phyloP scores from a whole-genome alignment of 1,284 basidiomycete species.

The Moesziomyces globuligerus region DNA sequence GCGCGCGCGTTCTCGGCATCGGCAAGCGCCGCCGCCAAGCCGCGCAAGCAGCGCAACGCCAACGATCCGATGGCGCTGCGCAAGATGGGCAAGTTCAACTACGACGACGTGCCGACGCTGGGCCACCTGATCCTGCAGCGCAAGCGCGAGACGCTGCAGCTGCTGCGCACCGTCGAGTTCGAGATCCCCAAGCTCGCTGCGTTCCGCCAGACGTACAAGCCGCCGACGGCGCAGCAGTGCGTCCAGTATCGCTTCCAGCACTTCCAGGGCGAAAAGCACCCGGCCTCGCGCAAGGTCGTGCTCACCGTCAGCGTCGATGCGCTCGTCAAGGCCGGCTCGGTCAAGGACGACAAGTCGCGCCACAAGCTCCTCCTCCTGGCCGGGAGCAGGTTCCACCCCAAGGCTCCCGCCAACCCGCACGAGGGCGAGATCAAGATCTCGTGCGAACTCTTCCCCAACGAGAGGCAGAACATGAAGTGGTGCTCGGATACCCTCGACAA shows the following conservation, averaged over 20 bases:
- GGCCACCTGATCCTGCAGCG: constrained; percentile 59
- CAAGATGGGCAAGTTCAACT: constrained; percentile 58
- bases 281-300: constrained; percentile 66
- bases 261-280: constrained; percentile 68
- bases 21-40: constrained; percentile 35
- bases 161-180: constrained; percentile 55
- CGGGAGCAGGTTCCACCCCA: constrained; percentile 57
- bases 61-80: constrained; percentile 52
- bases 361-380: constrained; percentile 68
- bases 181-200: constrained; percentile 64
- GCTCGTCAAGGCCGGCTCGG: constrained; percentile 48
- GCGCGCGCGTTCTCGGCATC: constrained; percentile 43
- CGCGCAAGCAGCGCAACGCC: constrained; percentile 44
- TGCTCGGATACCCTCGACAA: constrained; percentile 68
- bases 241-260: constrained; percentile 65
- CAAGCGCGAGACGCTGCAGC: constrained; percentile 57
- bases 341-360: constrained; percentile 53
- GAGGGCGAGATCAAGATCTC: constrained; percentile 65
- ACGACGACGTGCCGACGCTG: constrained; percentile 63
- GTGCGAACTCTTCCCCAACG: constrained; percentile 66
- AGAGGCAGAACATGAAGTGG: constrained; percentile 69
- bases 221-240: constrained; percentile 48
- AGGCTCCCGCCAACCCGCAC: background rate
- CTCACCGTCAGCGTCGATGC: constrained; percentile 56
- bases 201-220: constrained; percentile 61